Conservation (phyloP, 805 yeast genomes). For the Kodamaea leandrae region DNA sequence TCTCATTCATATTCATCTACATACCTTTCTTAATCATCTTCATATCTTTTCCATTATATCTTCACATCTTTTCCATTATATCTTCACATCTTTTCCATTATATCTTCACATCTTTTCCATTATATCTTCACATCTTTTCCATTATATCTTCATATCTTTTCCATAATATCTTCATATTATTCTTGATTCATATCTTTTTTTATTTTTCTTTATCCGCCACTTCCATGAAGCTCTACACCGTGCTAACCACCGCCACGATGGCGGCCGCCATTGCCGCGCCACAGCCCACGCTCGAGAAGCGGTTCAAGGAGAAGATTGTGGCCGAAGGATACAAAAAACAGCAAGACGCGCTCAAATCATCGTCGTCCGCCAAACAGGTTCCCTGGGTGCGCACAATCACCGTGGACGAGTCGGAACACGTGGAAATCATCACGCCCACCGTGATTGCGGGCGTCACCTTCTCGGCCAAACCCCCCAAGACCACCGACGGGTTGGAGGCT, state of each 20-base stretch:
- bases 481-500: conserved; percentile 67
- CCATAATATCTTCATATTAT: no score
- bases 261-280: conserved; percentile 11
- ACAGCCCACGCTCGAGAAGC: conserved; percentile 17
- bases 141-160: no score
- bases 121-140: not conserved
- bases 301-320: conserved; percentile 29
- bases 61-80: no score
- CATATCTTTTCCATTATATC: no score
- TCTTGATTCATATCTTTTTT: no score
- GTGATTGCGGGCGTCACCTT: conserved; percentile 63
- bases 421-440: conserved; percentile 63
- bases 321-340: conserved; percentile 28
- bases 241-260: conserved; percentile 5
- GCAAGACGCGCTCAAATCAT: conserved; percentile 5
- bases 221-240: not conserved
- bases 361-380: conserved; percentile 4
- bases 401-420: conserved; percentile 30
- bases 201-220: not conserved
- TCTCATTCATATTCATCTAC: no score
- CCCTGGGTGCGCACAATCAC: conserved; percentile 71
- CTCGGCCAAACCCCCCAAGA: conserved; percentile 66
- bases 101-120: no score
- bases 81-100: no score
- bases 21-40: no score